These are phyloP conservation scores for Heimioporus sp. DNA, from an alignment of 768 basidiomycete species.

Conservation along the genomic window DNA sequence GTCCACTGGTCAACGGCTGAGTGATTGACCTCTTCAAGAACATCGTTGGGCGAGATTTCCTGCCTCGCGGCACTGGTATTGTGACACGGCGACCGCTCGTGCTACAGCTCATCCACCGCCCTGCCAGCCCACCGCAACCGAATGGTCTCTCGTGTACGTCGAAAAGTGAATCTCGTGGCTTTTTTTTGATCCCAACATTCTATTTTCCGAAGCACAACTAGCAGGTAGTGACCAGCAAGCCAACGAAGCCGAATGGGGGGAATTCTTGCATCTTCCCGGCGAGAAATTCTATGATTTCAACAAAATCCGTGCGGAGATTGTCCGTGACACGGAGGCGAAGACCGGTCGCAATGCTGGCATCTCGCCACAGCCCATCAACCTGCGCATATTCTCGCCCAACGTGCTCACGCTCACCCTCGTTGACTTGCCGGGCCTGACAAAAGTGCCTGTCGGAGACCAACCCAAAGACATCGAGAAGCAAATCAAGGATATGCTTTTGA, in stretches of 20 bases:
- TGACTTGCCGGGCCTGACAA: slow-evolving; percentile 94
- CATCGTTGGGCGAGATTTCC: slow-evolving; percentile 96
- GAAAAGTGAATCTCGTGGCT: neutral
- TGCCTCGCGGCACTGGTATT: slow-evolving; percentile 98
- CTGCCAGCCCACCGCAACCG: slow-evolving; percentile 44
- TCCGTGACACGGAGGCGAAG: slow-evolving; percentile 96
- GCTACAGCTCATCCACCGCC: slow-evolving; percentile 90
- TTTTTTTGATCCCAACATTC: slow-evolving; percentile 1
- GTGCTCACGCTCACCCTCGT: slow-evolving; percentile 97
- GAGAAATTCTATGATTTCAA: slow-evolving; percentile 98
- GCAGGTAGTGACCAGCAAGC: slow-evolving; percentile 65
- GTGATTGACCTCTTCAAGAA: slow-evolving; percentile 52
- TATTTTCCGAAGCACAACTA: slow-evolving; percentile 24
- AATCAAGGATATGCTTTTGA: slow-evolving; percentile 93
- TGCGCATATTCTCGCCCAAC: slow-evolving; percentile 96
- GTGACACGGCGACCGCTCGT: slow-evolving; percentile 97
- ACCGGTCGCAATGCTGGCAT: slow-evolving; percentile 98
- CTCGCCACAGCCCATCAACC: slow-evolving; percentile 94
- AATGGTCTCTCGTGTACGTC: slow-evolving; percentile 47
- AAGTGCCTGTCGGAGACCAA: slow-evolving; percentile 94
- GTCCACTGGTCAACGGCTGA: neutral
- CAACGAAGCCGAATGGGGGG: slow-evolving; percentile 97
- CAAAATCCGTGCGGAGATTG: slow-evolving; percentile 95
- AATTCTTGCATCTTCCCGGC: slow-evolving; percentile 93
- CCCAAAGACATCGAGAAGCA: slow-evolving; percentile 97